These are phyloP conservation scores for Candida caryicola DNA, from an alignment of 805 yeast genomes.

Conservation along the genomic window DNA sequence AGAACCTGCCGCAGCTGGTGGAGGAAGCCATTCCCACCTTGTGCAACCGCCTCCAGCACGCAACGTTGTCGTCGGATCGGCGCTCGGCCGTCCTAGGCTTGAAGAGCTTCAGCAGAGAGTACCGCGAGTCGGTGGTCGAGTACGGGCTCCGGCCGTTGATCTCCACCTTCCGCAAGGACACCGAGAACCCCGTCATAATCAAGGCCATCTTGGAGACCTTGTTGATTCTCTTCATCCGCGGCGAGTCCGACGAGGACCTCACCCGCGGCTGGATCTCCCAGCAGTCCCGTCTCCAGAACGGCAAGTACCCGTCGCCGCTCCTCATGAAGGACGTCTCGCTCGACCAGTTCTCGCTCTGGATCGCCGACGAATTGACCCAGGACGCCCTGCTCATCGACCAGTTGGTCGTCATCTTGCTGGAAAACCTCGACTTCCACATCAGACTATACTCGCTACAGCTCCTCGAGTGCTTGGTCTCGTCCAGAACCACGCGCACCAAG, in stretches of 20 bases:
- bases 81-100: constrained; percentile 88
- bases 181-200: constrained; percentile 65
- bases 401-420: constrained; percentile 44
- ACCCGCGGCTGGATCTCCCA: constrained; percentile 72
- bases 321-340: constrained; percentile 52
- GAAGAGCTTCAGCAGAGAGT: constrained; percentile 84
- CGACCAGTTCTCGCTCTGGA: constrained; percentile 91
- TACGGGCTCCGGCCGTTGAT: constrained; percentile 77
- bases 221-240: constrained; percentile 73
- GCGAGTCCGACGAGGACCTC: constrained; percentile 57
- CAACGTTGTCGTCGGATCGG: constrained; percentile 78
- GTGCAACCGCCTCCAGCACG: constrained; percentile 82
- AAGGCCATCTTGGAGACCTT: constrained; percentile 85
- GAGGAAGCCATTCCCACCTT: constrained; percentile 85
- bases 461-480: constrained; percentile 75
- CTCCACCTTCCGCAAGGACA: constrained; percentile 60
- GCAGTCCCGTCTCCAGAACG: constrained; percentile 70
- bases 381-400: constrained; percentile 26
- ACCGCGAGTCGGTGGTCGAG: constrained; percentile 87
- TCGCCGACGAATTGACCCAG: constrained; percentile 88
- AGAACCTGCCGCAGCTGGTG: constrained; percentile 44
- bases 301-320: constrained; percentile 75
- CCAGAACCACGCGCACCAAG: constrained; percentile 71
- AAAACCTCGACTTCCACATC: constrained; percentile 66
- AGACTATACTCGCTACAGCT: constrained; percentile 80